These are phyloP conservation scores for Apiospora rasikravindrae DNA, from an alignment of 2,329 filamentous ascomycete species.

Conservation along the genomic window DNA sequence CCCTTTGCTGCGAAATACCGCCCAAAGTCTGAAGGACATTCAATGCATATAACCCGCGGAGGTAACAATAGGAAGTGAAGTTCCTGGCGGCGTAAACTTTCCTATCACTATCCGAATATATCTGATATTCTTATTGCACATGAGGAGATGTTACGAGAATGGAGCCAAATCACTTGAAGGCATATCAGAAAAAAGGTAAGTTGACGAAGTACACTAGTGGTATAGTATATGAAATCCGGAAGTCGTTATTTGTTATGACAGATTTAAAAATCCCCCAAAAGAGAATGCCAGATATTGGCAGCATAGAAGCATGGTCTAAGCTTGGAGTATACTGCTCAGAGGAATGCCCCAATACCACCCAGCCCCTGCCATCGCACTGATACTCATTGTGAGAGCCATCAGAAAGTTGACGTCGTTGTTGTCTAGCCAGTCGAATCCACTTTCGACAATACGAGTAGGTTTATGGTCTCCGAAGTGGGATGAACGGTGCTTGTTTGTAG, in stretches of 20 bases:
- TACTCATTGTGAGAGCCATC: constrained; percentile 84
- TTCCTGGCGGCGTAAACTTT: too few relatives aligned
- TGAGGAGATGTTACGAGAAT: neutral
- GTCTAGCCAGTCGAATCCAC: constrained; percentile 76
- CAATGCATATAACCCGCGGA: too few relatives aligned
- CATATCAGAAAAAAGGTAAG: neutral
- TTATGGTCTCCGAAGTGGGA: constrained; percentile 59
- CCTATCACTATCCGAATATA: too few relatives aligned
- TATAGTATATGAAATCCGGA: neutral
- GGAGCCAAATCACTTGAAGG: neutral
- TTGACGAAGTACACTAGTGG: neutral
- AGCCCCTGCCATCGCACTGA: constrained; percentile 73
- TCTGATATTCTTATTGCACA: too few relatives aligned
- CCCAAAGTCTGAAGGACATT: too few relatives aligned
- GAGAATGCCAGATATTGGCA: too few relatives aligned
- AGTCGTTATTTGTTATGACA: neutral
- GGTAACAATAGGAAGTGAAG: too few relatives aligned
- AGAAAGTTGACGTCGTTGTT: constrained; percentile 96
- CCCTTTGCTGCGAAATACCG: too few relatives aligned
- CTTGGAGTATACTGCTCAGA: constrained; percentile 46
- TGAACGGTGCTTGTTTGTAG: constrained; percentile 54
- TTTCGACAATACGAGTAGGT: constrained; percentile 69
- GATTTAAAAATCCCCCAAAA: neutral
- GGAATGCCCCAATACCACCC: constrained; percentile 66
- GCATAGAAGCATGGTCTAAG: neutral